phyloP scores from a whole-genome alignment of 805 yeast genomes.

The Lipomyces oligophaga region DNA sequence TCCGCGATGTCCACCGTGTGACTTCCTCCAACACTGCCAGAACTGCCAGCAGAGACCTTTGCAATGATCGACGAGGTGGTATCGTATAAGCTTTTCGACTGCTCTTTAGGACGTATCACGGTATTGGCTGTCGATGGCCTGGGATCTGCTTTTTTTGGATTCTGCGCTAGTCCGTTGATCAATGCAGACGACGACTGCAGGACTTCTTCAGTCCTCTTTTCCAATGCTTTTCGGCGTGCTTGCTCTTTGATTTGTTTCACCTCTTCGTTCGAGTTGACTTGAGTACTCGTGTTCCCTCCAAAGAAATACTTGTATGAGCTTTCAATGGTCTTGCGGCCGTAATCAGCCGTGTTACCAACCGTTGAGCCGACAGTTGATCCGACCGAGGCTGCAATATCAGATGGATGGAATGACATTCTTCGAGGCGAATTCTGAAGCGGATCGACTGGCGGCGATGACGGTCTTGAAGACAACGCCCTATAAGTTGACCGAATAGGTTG shows the following conservation, averaged over 20 bases:
- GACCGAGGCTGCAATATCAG: conserved; percentile 33
- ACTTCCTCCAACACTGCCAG: too few species aligned
- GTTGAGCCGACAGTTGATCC: conserved; percentile 3
- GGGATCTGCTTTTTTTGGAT: conserved; percentile 9
- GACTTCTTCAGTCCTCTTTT: conserved; percentile 23
- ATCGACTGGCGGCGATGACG: neutral
- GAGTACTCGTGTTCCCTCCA: conserved; percentile 10
- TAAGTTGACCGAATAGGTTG: neutral
- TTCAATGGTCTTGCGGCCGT: conserved; percentile 36
- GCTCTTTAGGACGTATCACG: too few species aligned
- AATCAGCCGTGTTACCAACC: conserved; percentile 32
- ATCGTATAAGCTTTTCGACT: too few species aligned
- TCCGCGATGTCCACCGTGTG: too few species aligned
- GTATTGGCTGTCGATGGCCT: too few species aligned
- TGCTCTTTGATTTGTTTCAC: conserved; percentile 19
- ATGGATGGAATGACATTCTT: conserved; percentile 19
- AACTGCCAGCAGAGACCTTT: too few species aligned
- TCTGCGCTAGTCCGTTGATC: conserved; percentile 11
- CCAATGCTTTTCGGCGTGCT: conserved; percentile 13
- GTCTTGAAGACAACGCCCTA: neutral
- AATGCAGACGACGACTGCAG: conserved; percentile 19
- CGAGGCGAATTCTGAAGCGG: too few species aligned
- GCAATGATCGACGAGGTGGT: too few species aligned
- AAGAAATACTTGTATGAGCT: conserved; percentile 36
- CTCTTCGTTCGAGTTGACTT: neutral